Evolutionary conservation across 768 basidiomycete species (phyloP).

Genomic region (Mycena vulgaris): DNA sequence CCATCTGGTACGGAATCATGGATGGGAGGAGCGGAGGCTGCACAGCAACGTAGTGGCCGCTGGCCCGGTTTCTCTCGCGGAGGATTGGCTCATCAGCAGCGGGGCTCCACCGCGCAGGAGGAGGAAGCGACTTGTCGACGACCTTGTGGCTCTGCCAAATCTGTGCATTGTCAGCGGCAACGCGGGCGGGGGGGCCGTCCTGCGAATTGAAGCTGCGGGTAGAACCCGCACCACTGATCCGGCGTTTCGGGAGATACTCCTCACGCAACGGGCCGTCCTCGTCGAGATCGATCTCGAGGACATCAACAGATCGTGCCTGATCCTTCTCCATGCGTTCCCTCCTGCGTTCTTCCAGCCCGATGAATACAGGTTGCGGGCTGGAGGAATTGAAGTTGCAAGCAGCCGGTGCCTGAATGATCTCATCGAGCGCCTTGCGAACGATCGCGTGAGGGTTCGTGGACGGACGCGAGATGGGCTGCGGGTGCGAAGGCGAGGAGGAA

Average conservation of each 20-base stretch:
- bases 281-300: slow-evolving; percentile 83
- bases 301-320: slow-evolving; percentile 59
- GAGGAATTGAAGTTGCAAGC: slow-evolving; percentile 46
- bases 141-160: slow-evolving; percentile 36
- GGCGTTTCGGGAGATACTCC: slow-evolving; percentile 84
- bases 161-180: slow-evolving; percentile 40
- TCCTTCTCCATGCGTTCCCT: slow-evolving; percentile 66
- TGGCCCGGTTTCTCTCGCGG: slow-evolving; percentile 65
- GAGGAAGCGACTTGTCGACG: slow-evolving; percentile 64
- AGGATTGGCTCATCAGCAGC: slow-evolving; percentile 83
- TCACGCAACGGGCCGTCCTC: slow-evolving; percentile 87
- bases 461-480: slow-evolving; percentile 86
- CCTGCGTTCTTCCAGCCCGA: slow-evolving; percentile 78
- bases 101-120: slow-evolving; percentile 88
- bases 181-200: slow-evolving; percentile 28
- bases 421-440: slow-evolving; percentile 78
- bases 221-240: slow-evolving; percentile 57
- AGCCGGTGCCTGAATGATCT: slow-evolving; percentile 70
- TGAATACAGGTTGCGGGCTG: slow-evolving; percentile 76
- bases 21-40: slow-evolving; percentile 63
- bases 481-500: slow-evolving; percentile 69
- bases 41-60: slow-evolving; percentile 76
- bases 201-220: slow-evolving; percentile 40
- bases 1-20: slow-evolving; percentile 53
- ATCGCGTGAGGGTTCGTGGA: slow-evolving; percentile 80